Conservation (phyloP, 2,329 filamentous ascomycete species). For the Colletotrichum sp. region DNA sequence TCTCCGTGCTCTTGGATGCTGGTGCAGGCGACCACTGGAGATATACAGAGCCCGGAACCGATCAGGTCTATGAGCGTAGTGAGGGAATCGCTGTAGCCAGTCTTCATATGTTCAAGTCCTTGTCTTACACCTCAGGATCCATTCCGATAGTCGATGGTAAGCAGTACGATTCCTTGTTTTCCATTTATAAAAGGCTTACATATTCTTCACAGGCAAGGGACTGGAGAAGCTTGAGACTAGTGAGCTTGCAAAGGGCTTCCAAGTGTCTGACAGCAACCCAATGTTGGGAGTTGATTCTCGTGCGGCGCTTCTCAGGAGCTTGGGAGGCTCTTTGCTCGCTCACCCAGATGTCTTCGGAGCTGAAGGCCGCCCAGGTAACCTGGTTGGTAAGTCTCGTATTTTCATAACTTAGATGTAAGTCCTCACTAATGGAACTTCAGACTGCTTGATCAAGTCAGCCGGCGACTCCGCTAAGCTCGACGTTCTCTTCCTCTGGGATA, state of each 20-base stretch:
- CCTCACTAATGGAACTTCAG: slow-evolving; percentile 28
- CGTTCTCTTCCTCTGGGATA: slow-evolving; percentile 44
- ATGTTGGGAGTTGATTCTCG: slow-evolving; percentile 51
- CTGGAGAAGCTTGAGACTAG: slow-evolving; percentile 37
- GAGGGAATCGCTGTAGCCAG: slow-evolving; percentile 58
- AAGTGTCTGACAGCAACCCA: slow-evolving; percentile 47
- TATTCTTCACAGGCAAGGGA: slow-evolving; percentile 30
- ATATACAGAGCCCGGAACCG: slow-evolving; percentile 44
- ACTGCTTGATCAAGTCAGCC: slow-evolving; percentile 40
- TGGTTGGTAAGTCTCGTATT: slow-evolving; percentile 45
- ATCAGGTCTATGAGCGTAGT: slow-evolving; percentile 42
- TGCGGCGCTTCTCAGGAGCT: slow-evolving; percentile 42
- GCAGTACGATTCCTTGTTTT: too few relatives aligned
- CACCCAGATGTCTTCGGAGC: slow-evolving; percentile 45
- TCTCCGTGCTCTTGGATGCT: slow-evolving; percentile 63
- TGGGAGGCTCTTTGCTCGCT: slow-evolving; percentile 45
- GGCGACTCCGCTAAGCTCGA: slow-evolving; percentile 35
- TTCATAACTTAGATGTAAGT: neutral
- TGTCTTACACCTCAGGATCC: slow-evolving; percentile 38
- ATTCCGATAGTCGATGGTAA: slow-evolving; percentile 40
- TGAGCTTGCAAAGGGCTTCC: slow-evolving; percentile 43
- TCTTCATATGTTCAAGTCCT: slow-evolving; percentile 53
- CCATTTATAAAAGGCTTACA: neutral
- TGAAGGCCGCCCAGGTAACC: slow-evolving; percentile 48
- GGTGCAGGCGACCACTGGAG: slow-evolving; percentile 56